Base-by-base conservation (phyloP, 768 basidiomycete genomes). In the Cantharellus cinnabarinus region DNA sequence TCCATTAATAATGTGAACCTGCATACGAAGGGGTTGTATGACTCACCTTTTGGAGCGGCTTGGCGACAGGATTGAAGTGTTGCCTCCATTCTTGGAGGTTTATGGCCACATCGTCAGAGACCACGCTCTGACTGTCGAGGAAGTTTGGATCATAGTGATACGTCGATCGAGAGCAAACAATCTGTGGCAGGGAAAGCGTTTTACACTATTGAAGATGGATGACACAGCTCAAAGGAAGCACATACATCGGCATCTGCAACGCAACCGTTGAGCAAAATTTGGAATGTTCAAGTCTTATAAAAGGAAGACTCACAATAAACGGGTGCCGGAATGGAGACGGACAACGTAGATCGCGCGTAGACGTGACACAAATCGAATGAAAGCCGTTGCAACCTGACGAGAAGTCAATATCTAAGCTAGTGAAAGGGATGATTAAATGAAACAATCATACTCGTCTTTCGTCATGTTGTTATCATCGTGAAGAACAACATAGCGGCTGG, bases 311-410 rank as follows among this genome's bases (percentile, higher is more conserved):
- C 2, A 57, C 41, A 58, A 51, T 61, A 44, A 41, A 81, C 78
- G 0, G 79, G 79, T 0, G 79, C 77, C 0, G 79, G 79, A 5
- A 80, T 78, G 0, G 77, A 78, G 0, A 81, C 78, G 0, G 77
- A 74, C 3, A 77, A 71, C 0, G 79, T 81, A 2, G 78, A 73
- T 5, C 77, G 71, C 1, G 76, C 76, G 53, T 79, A 80, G 0
- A 72, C 65, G 55, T 81, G 75, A 57, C 79, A 81, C 0, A 81
- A 67, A 2, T 68, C 66, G 61, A 73, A 80, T 5, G 78, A 71
- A 7, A 80, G 63, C 29, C 70, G 67, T 56, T 81, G 75, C 4
- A 80, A 61, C 0, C 79, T 79, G 48, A 10, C 40, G 14, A 4
- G 38, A 41, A 29, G 2, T 34, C 55, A 20, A 37, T 14, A 14